These are phyloP conservation scores for Sugiyamaella xylanicola DNA, from an alignment of 1,139 yeast species.

Conservation along the genomic window DNA sequence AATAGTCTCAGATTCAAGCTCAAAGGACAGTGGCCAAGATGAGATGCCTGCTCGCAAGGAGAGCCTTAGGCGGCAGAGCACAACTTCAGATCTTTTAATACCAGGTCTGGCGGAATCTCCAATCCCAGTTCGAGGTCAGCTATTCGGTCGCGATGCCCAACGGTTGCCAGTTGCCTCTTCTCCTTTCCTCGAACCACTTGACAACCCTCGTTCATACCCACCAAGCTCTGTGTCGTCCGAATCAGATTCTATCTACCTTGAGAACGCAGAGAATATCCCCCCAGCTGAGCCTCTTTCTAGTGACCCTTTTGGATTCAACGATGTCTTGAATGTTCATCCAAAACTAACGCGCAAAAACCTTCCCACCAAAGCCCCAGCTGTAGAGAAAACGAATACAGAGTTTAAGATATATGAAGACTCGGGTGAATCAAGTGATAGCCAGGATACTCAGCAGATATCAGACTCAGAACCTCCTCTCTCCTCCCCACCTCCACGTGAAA, in stretches of 20 bases:
- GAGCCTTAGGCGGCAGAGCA: no score
- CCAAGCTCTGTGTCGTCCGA: constrained; percentile 1
- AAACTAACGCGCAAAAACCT: constrained; percentile 6
- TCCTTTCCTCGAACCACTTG: not conserved
- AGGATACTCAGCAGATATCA: not conserved
- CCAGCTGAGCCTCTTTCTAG: constrained; percentile 18
- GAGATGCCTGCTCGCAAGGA: no score
- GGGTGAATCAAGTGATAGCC: not conserved
- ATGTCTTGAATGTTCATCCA: constrained; percentile 11
- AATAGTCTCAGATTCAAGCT: not conserved
- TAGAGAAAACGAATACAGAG: not conserved
- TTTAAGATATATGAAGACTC: constrained; percentile 16
- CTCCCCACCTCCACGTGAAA: not conserved
- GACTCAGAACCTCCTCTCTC: not conserved
- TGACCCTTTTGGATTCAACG: constrained; percentile 24
- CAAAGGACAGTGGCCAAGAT: not conserved
- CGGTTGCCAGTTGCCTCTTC: not conserved
- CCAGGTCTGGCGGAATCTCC: constrained; percentile 1
- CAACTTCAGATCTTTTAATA: no score
- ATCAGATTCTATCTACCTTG: constrained; percentile 11
- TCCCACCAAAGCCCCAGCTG: not conserved
- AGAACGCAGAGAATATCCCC: constrained; percentile 16
- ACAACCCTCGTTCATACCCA: not conserved
- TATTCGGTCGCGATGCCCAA: constrained; percentile 3
- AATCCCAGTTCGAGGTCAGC: constrained; percentile 3